phyloP scores from a whole-genome alignment of 2,329 filamentous ascomycete genomes.

The Sclerotinia minor region DNA sequence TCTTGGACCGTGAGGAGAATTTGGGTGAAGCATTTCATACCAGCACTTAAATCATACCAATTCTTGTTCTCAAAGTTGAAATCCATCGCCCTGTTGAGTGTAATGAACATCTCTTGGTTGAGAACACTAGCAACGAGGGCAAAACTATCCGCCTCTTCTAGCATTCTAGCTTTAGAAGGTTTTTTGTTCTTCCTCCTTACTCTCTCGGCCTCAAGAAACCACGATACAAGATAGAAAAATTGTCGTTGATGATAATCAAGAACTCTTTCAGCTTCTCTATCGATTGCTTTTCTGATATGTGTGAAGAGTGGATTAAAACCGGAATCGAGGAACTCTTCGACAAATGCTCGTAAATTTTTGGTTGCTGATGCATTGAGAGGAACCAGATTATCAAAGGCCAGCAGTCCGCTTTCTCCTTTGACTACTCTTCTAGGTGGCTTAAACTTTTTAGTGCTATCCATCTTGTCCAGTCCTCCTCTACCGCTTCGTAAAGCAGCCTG shows the following conservation, averaged over 20 bases:
- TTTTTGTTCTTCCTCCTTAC: conserved; percentile 64
- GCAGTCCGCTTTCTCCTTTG: conserved; percentile 62
- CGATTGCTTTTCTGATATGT: conserved; percentile 83
- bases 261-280: conserved; percentile 82
- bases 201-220: conserved; percentile 88
- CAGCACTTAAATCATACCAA: conserved; percentile 82
- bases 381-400: conserved; percentile 74
- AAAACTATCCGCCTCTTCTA: conserved; percentile 70
- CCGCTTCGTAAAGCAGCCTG: conserved; percentile 79
- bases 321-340: conserved; percentile 91
- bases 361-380: conserved; percentile 71
- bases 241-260: conserved; percentile 75
- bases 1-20: conserved; percentile 90
- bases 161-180: conserved; percentile 47
- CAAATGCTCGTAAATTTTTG: conserved; percentile 76
- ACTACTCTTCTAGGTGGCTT: conserved; percentile 70
- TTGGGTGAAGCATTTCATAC: conserved; percentile 93
- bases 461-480: conserved; percentile 74
- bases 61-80: conserved; percentile 76
- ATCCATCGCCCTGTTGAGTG: conserved; percentile 80
- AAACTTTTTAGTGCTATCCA: conserved; percentile 89
- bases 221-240: conserved; percentile 88
- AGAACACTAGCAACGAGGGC: conserved; percentile 85
- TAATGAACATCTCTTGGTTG: conserved; percentile 92
- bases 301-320: conserved; percentile 91